These are phyloP conservation scores for Boletus bicolor DNA, from an alignment of 768 basidiomycete species.

Conservation along the genomic window DNA sequence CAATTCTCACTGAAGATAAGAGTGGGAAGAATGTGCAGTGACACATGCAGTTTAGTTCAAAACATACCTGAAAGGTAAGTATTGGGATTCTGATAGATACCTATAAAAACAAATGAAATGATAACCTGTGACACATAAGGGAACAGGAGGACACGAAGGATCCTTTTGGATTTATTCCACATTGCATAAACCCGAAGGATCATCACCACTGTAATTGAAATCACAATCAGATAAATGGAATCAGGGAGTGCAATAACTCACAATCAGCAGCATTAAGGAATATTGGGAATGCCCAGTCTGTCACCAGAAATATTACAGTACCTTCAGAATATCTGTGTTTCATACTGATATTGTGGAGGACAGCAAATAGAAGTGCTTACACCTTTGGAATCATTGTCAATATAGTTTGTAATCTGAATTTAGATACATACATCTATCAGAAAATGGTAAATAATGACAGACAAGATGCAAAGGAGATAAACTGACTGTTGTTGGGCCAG, in stretches of 20 bases:
- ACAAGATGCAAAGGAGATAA: not conserved
- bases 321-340: not conserved
- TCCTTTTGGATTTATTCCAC: not conserved
- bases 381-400: not conserved
- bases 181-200: not conserved
- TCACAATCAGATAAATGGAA: not conserved
- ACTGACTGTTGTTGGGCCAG: conserved; percentile 1
- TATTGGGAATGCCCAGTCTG: not conserved
- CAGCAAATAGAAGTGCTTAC: conserved; percentile 3
- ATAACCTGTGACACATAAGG: not conserved
- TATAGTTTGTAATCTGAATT: not conserved
- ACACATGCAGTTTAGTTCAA: not conserved
- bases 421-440: not conserved
- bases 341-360: not conserved
- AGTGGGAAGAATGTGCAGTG: too few species aligned
- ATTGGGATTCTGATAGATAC: not conserved
- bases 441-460: not conserved
- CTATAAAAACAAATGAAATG: not conserved
- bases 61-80: not conserved
- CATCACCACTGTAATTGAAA: too few species aligned
- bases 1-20: too few species aligned
- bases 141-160: not conserved
- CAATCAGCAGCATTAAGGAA: conserved; percentile 2
- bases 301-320: not conserved
- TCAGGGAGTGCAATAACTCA: not conserved